Evolutionary conservation across 2,329 filamentous ascomycete genomes (phyloP), one percentile per base, ranked within the genome.

Genomic region (Mycocentrospora acerina): DNA sequence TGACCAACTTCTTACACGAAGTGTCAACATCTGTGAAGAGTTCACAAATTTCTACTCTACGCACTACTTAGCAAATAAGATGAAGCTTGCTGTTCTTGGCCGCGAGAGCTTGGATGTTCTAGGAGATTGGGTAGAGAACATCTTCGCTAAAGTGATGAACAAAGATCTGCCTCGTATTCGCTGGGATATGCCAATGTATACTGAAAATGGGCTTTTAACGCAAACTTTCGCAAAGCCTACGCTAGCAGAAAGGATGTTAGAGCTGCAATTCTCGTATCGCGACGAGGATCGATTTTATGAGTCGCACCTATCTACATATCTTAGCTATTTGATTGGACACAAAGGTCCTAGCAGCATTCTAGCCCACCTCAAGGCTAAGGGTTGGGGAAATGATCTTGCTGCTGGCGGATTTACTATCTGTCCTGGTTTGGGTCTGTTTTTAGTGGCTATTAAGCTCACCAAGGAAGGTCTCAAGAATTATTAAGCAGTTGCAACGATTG

Each of bases 321-420:
- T 95, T 43, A 86, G 86, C 57, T 90, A 96, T 60, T 72, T 96
- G 36, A 87, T 96, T 46, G 90, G 90, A 4, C 90, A 96, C 55
- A 90, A 96, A 66, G 90, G 90, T 0, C 90, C 90, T 1, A 90
- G 90, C 4, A 95, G 90, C 66, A 86, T 96, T 57, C 82, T 96
- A 71, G 83, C 90, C 2, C 90, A 93, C 64, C 79, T 95, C 67
- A 95, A 95, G 67, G 82, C 80, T 16, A 93, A 90, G 67, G 90
- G 90, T 7, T 95, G 90, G 88, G 89, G 85, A 4, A 94, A 90
- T 55, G 81, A 82, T 3, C 74, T 96, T 3, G 88, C 85, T 30
- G 87, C 89, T 26, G 90, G 90, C 24, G 79, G 82, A 7, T 84
- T 84, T 59, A 75, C 82, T 0, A 73, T 95, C 27, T 94, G 89